These are phyloP conservation scores for Suillus clintonianus DNA, from an alignment of 768 basidiomycete genomes.

Conservation along the genomic window DNA sequence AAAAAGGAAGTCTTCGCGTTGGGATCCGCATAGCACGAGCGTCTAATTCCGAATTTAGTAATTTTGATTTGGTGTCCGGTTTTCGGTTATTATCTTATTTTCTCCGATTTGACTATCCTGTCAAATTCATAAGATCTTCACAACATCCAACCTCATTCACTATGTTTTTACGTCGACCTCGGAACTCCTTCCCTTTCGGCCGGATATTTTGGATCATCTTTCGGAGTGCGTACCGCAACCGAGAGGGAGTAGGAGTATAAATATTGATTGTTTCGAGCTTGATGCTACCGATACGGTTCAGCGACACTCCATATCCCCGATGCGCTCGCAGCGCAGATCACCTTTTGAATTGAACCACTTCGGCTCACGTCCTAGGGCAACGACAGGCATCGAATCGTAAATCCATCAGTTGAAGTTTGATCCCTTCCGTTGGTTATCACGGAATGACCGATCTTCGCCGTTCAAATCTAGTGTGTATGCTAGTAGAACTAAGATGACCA, in stretches of 20 bases:
- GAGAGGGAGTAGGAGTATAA: not conserved
- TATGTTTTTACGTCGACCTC: no score
- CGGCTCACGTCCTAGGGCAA: not conserved
- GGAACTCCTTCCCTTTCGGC: no score
- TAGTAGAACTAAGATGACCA: no score
- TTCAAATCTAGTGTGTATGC: not conserved
- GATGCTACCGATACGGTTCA: not conserved
- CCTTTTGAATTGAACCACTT: not conserved
- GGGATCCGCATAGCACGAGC: constrained; percentile 7
- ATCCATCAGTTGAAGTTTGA: not conserved
- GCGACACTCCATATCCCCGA: not conserved
- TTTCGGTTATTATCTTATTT: not conserved
- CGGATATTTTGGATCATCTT: not conserved
- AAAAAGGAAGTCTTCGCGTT: constrained; percentile 2
- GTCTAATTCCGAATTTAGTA: not conserved
- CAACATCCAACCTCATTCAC: no score
- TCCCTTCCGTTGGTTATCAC: not conserved
- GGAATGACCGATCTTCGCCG: constrained; percentile 2
- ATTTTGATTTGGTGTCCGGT: not conserved
- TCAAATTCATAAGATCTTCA: not conserved
- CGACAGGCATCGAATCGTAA: constrained; percentile 1
- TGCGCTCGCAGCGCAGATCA: not conserved
- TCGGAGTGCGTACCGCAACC: not conserved
- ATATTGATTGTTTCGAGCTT: not conserved
- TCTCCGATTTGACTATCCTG: not conserved